Percentiles rank a stretch among this genome's conserved stretches.
phyloP scores from a whole-genome alignment of 352 stramenopile species.

The Pythium aquatile region DNA sequence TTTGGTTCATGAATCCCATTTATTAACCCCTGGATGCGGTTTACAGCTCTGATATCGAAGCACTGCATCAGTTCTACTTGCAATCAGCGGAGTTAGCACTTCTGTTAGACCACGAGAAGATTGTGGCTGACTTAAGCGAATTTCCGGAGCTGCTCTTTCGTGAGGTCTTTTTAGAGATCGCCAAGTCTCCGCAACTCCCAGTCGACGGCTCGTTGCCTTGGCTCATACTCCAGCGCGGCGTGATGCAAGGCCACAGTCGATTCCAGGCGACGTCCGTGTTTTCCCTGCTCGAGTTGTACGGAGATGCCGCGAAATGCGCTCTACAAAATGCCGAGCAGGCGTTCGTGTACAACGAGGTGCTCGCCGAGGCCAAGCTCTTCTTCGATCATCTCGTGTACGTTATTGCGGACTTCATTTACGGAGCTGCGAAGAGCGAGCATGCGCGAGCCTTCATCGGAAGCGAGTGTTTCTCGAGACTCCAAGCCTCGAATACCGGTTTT shows the following conservation, averaged over 20 bases:
- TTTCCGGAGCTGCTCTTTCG: slow-evolving; percentile 81
- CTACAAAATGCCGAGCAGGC: slow-evolving; percentile 59
- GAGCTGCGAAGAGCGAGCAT: slow-evolving; percentile 49
- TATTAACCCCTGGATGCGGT: background rate
- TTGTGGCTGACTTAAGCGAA: slow-evolving; percentile 48
- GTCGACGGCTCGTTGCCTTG: slow-evolving; percentile 80
- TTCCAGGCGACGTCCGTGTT: slow-evolving; percentile 25
- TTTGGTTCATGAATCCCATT: background rate
- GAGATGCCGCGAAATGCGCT: slow-evolving; percentile 61
- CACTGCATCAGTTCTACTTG: slow-evolving; percentile 54
- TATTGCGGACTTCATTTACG: slow-evolving; percentile 63
- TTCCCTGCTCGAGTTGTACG: slow-evolving; percentile 82
- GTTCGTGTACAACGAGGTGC: slow-evolving; percentile 77
- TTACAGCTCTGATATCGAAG: slow-evolving; percentile 59
- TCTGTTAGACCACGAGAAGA: slow-evolving; percentile 54
- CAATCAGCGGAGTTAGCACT: slow-evolving; percentile 44
- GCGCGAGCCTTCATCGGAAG: slow-evolving; percentile 15
- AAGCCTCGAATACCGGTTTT: slow-evolving; percentile 4
- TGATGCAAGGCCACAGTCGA: background rate
- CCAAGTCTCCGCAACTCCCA: slow-evolving; percentile 74
- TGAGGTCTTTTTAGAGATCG: slow-evolving; percentile 77
- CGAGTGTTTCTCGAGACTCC: slow-evolving; percentile 7
- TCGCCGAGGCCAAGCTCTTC: slow-evolving; percentile 78
- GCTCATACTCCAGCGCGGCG: slow-evolving; percentile 65
- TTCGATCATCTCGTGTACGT: slow-evolving; percentile 79